Conservation (phyloP, 139 green algal species). For the Closterium sp. region DNA sequence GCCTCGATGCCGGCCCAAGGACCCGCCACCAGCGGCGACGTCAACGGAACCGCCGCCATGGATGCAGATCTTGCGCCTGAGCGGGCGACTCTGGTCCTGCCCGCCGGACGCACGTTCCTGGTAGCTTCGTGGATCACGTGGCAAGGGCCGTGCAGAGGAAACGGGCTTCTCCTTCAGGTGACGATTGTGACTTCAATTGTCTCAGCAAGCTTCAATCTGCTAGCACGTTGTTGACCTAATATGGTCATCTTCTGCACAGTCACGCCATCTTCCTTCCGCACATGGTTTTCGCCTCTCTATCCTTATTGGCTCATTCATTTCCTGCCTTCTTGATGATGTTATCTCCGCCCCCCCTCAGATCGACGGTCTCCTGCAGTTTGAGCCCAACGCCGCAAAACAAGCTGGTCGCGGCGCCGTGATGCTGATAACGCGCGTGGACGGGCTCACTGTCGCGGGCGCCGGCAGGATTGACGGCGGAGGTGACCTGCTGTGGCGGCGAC, state of each 20-base stretch:
- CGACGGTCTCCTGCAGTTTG: background rate
- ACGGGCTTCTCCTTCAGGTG: background rate
- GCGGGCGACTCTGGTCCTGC: background rate
- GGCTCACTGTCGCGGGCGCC: background rate
- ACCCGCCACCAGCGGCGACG: background rate
- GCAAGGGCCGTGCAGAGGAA: background rate
- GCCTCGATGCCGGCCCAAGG: background rate
- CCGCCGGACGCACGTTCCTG: background rate
- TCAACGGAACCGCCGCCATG: background rate
- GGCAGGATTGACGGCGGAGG: background rate
- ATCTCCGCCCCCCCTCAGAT: background rate
- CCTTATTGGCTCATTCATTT: background rate
- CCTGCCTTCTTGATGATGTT: no score
- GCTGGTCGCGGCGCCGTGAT: background rate
- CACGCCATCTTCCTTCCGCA: background rate
- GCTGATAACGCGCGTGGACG: background rate
- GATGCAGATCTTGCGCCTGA: background rate
- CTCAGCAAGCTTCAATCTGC: no score
- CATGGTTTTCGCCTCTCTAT: background rate
- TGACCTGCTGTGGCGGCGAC: background rate
- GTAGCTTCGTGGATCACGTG: background rate
- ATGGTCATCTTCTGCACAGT: no score
- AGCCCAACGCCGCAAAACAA: background rate
- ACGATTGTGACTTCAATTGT: background rate
- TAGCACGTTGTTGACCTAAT: no score